Evolutionary conservation across 352 stramenopile genomes (phyloP).

Genomic region (Plasmopara muralis): DNA sequence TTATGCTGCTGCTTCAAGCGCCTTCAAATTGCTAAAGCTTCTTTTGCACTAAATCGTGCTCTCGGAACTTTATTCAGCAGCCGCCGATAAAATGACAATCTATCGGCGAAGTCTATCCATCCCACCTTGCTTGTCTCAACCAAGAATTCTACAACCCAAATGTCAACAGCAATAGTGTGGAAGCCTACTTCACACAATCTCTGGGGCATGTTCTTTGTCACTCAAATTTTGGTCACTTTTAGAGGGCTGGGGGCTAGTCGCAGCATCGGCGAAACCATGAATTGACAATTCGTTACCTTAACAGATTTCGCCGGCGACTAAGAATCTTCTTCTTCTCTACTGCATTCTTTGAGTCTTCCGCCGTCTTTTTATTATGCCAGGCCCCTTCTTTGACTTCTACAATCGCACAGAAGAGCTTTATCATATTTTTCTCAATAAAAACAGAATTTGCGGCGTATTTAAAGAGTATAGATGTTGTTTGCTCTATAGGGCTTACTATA

Average conservation of each 20-base stretch:
- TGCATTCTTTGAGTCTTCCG: too few species aligned
- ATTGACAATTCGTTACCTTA: constrained; percentile 8
- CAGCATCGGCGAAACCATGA: constrained; percentile 16
- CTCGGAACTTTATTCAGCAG: neutral
- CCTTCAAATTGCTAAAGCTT: neutral
- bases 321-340: too few species aligned
- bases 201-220: constrained; percentile 8
- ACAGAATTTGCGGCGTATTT: too few species aligned
- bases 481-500: too few species aligned
- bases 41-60: neutral
- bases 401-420: too few species aligned
- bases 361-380: too few species aligned
- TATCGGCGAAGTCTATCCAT: neutral
- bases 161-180: constrained; percentile 14
- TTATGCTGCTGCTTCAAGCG: neutral
- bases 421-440: too few species aligned
- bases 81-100: neutral
- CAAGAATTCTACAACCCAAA: constrained; percentile 15
- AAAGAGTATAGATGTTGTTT: too few species aligned
- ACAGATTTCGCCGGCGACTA: constrained; percentile 16
- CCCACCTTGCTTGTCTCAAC: constrained; percentile 1
- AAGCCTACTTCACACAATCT: constrained; percentile 5
- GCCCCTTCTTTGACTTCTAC: too few species aligned
- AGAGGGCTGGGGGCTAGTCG: constrained; percentile 11
- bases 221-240: constrained; percentile 7